These are phyloP conservation scores for Schwanniomyces occidentalis DNA, from an alignment of 805 yeast genomes.

Conservation along the genomic window DNA sequence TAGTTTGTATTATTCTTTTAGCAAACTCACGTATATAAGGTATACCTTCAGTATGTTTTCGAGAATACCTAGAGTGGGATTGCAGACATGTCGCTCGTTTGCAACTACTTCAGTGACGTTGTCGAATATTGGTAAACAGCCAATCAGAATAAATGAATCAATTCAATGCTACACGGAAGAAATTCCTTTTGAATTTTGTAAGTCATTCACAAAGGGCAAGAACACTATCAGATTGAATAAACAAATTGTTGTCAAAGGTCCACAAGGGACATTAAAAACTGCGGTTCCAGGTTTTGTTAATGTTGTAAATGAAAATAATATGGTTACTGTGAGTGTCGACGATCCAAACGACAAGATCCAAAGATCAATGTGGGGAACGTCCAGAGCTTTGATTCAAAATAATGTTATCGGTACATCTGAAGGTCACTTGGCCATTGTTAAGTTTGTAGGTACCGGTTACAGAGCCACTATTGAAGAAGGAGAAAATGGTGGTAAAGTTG, in stretches of 20 bases:
- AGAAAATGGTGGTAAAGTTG: constrained; percentile 46
- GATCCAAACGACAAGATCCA: constrained; percentile 63
- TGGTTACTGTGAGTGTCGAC: constrained; percentile 55
- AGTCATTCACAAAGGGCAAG: constrained; percentile 65
- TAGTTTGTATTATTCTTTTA: too few relatives aligned
- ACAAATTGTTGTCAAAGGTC: constrained; percentile 67
- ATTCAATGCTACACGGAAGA: constrained; percentile 51
- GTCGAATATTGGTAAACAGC: constrained; percentile 81
- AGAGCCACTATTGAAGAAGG: constrained; percentile 75
- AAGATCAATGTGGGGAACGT: constrained; percentile 93
- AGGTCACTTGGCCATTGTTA: constrained; percentile 85
- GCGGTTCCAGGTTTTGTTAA: constrained; percentile 73
- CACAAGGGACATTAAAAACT: constrained; percentile 66
- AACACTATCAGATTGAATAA: constrained; percentile 57
- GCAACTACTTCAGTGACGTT: constrained; percentile 13
- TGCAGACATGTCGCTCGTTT: constrained; percentile 12
- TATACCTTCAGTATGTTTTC: constrained; percentile 6
- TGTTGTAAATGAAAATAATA: constrained; percentile 38
- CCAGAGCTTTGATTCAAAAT: constrained; percentile 75
- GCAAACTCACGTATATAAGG: too few relatives aligned
- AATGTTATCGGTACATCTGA: constrained; percentile 86
- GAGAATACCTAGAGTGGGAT: constrained; percentile 4
- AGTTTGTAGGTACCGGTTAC: constrained; percentile 96
- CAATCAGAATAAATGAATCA: constrained; percentile 66
- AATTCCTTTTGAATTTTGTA: constrained; percentile 54